phyloP scores from a whole-genome alignment of 352 stramenopile species.

The Globisporangium viniferum region DNA sequence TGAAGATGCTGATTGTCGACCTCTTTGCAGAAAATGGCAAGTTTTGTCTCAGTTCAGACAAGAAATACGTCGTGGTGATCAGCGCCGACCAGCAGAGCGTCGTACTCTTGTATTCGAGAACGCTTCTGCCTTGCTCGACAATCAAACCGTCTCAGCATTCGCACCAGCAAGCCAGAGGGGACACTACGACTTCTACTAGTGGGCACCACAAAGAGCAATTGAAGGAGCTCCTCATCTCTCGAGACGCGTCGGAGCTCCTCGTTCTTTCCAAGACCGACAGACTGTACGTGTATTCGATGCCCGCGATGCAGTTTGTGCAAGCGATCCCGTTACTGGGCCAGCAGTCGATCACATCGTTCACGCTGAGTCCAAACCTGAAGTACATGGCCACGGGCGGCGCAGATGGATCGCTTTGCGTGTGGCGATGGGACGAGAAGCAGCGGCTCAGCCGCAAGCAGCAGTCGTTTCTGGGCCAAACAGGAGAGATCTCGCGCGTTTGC shows the following conservation, averaged over 20 bases:
- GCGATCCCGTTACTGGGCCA: constrained; percentile 55
- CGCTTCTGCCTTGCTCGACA: constrained; percentile 32
- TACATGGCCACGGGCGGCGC: constrained; percentile 59
- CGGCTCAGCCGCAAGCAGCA: constrained; percentile 56
- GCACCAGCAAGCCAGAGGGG: not conserved
- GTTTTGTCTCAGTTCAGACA: constrained; percentile 37
- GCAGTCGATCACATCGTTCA: constrained; percentile 42
- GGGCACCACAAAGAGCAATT: constrained; percentile 12
- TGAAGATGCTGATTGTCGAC: constrained; percentile 72
- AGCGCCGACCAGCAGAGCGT: constrained; percentile 27
- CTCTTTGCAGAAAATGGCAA: constrained; percentile 27
- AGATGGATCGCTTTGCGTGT: constrained; percentile 60
- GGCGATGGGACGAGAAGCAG: constrained; percentile 52
- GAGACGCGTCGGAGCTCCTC: constrained; percentile 45
- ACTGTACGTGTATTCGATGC: constrained; percentile 52
- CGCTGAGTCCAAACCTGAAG: constrained; percentile 53
- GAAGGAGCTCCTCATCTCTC: constrained; percentile 47
- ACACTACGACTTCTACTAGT: not conserved
- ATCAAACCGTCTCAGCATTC: constrained; percentile 29
- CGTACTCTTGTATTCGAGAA: constrained; percentile 37
- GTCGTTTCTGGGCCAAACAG: constrained; percentile 44
- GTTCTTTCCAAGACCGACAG: constrained; percentile 47
- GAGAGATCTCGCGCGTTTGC: constrained; percentile 28
- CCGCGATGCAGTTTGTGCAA: constrained; percentile 30
- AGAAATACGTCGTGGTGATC: constrained; percentile 36